phyloP scores from a whole-genome alignment of 108 stramenopile genomes.

The Stephanodiscus minutulus region DNA sequence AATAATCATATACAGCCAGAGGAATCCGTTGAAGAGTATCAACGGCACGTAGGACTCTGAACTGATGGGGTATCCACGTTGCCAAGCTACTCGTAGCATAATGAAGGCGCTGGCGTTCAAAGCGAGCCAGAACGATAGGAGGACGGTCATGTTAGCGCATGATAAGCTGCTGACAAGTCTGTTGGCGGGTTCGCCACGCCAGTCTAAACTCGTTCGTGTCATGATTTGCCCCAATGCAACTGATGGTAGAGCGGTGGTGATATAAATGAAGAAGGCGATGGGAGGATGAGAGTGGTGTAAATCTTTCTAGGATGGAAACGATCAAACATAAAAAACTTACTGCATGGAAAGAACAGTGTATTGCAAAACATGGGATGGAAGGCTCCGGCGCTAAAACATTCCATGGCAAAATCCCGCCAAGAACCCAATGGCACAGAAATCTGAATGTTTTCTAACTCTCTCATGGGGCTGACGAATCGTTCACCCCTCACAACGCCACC shows the following conservation, averaged over 20 bases:
- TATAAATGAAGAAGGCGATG: neutral
- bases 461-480: conserved; percentile 73
- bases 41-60: conserved; percentile 48
- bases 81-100: conserved; percentile 50
- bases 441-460: conserved; percentile 55
- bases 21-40: conserved; percentile 55
- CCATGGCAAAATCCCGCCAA: conserved; percentile 68
- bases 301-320: neutral
- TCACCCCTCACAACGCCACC: conserved; percentile 77
- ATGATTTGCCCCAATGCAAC: conserved; percentile 77
- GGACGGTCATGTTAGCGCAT: conserved; percentile 57
- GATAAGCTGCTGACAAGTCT: conserved; percentile 51
- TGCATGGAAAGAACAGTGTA: conserved; percentile 66
- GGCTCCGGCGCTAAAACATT: conserved; percentile 53
- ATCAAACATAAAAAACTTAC: conserved; percentile 43
- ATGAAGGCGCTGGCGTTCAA: conserved; percentile 52
- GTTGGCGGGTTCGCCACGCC: conserved; percentile 59
- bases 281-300: conserved; percentile 10
- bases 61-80: conserved; percentile 39
- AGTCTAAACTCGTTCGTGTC: conserved; percentile 70
- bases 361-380: conserved; percentile 68
- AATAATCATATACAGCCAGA: conserved; percentile 30
- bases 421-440: conserved; percentile 50
- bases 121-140: conserved; percentile 63
- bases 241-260: conserved; percentile 4